Conservation (phyloP, 768 basidiomycete genomes). For the Gloeophyllum trabeum region DNA sequence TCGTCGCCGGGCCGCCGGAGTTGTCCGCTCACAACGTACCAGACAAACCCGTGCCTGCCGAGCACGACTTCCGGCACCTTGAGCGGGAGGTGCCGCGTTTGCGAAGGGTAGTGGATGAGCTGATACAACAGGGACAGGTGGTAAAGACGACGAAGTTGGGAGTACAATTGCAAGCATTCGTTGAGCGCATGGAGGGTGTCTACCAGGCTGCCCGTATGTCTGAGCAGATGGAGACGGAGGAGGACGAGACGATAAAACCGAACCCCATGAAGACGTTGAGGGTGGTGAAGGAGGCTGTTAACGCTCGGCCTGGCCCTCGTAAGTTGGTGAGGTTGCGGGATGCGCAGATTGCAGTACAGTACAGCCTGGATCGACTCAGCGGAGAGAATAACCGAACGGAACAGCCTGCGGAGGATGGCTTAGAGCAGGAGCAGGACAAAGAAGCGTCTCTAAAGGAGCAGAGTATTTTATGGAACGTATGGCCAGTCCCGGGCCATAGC, state of each 20-base stretch:
- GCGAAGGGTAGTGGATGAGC: constrained; percentile 6
- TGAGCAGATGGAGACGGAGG: constrained; percentile 4
- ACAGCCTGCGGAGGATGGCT: constrained; percentile 1
- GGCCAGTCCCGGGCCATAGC: too few species aligned
- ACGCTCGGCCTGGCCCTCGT: constrained; percentile 3
- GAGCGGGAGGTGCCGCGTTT: constrained; percentile 7
- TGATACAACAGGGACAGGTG: constrained; percentile 9
- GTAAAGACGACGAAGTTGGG: constrained; percentile 11
- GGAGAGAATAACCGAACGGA: not conserved
- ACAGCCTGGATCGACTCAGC: constrained; percentile 3
- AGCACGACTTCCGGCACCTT: constrained; percentile 2
- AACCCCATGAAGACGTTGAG: constrained; percentile 3
- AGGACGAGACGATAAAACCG: not conserved
- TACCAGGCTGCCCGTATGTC: not conserved
- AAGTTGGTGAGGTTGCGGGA: constrained; percentile 13
- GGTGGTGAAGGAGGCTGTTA: constrained; percentile 6
- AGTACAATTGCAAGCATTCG: constrained; percentile 9
- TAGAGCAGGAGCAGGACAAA: constrained; percentile 1
- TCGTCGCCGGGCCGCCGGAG: too few species aligned
- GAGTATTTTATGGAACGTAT: too few species aligned
- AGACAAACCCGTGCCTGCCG: not conserved
- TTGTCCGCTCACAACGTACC: too few species aligned
- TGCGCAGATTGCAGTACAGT: constrained; percentile 11
- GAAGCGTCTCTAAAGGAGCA: constrained; percentile 2
- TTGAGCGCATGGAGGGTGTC: constrained; percentile 8